phyloP scores from a whole-genome alignment of 2,329 filamentous ascomycete genomes.

The Chaetomiaceae sp. region DNA sequence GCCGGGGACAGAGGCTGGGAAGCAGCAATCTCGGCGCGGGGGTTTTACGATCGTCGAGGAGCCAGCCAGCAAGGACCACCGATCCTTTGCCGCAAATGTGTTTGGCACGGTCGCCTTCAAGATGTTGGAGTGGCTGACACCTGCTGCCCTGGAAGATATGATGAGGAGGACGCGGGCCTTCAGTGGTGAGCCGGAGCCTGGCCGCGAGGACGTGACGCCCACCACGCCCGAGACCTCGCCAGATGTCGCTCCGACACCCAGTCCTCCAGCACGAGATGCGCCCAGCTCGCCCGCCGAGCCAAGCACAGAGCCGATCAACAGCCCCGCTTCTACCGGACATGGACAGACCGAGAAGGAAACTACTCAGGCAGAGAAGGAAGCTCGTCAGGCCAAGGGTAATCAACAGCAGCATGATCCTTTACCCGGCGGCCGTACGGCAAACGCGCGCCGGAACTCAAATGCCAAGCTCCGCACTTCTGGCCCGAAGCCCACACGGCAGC shows the following conservation, averaged over 20 bases:
- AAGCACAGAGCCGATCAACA: background rate
- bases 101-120: conserved; percentile 64
- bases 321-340: background rate
- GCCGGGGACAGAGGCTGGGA: conserved; percentile 5
- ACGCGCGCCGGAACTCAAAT: conserved; percentile 32
- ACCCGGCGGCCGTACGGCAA: conserved; percentile 18
- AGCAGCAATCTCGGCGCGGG: conserved; percentile 17
- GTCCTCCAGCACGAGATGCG: background rate
- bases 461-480: conserved; percentile 32
- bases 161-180: conserved; percentile 35
- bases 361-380: conserved; percentile 1
- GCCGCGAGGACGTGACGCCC: background rate
- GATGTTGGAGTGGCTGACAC: conserved; percentile 68
- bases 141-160: conserved; percentile 50
- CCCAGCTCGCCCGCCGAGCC: background rate
- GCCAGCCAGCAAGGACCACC: conserved; percentile 50
- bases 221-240: background rate
- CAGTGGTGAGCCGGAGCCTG: conserved; percentile 24
- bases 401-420: conserved; percentile 13
- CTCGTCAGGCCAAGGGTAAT: conserved; percentile 3
- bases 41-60: conserved; percentile 42
- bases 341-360: conserved; percentile 9
- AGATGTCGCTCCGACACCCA: background rate
- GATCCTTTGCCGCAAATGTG: conserved; percentile 58
- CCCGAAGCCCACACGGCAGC: conserved; percentile 30